Evolutionary conservation across 2,329 filamentous ascomycete species (phyloP), one percentile per base, ranked within the genome.

Genomic region (Aspergillus ibericus): DNA sequence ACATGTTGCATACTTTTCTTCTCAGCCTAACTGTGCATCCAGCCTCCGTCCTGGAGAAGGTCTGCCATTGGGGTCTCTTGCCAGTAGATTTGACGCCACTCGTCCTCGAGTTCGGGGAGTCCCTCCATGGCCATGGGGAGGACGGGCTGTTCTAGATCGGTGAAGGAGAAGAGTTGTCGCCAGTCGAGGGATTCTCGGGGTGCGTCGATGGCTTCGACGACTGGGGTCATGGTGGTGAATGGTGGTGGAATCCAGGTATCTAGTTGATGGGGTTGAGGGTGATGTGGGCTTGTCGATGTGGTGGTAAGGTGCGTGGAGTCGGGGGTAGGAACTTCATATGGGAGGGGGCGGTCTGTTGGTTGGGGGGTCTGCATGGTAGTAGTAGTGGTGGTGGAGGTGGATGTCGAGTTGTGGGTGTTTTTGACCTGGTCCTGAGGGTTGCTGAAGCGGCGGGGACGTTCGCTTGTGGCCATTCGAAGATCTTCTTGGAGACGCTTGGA

Each of bases 51-150:
- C 50, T 73, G 72, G 22, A 78, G 68, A 34, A 77, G 68, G 63
- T 78, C 76, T 15, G 75, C 69, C 72, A 78, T 74, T 2, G 73
- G 75, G 1, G 74, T 73, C 55, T 78, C 76, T 59, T 77, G 75
- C 70, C 75, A 74, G 55, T 78, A 78, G 8, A 78, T 72, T 59
- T 78, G 75, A n/a, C 76, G 72, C 76, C 76, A 78, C 63, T 78
- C 76, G 40, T 78, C 73, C 62, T 78, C 75, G 56, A 78, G 66
- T 49, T 78, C 75, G 5, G 73, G 70, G 4, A 77, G 63, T 18
- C 73, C 72, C 50, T 77, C 76, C 47, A 74, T 66, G 5, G 71
- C 67, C 61, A 76, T 71, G 2, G 75, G 72, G 5, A 71, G 72
- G 5, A 70, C 68, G 3, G 74, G 70, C 25, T 75, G 69, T 13